Evolutionary conservation across 2,329 filamentous ascomycete species (phyloP).

Genomic region (Aureobasidium uvarum): DNA sequence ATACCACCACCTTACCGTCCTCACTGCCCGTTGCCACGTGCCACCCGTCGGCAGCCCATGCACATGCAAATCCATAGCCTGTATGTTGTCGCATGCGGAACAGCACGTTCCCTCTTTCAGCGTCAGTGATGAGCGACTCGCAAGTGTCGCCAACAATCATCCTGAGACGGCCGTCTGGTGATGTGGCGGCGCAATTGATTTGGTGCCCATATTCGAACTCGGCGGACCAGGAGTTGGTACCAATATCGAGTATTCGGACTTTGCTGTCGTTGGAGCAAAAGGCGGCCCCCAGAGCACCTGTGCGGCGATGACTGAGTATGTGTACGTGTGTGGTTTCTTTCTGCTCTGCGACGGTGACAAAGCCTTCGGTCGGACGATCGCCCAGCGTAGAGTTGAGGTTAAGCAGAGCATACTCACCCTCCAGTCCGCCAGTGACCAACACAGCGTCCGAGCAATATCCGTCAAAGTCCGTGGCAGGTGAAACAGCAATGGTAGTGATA

Average conservation of each 20-base stretch:
- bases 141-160: slow-evolving; percentile 69
- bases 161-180: slow-evolving; percentile 68
- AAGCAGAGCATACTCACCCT: slow-evolving; percentile 56
- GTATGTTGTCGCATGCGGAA: slow-evolving; percentile 59
- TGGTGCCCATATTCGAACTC: slow-evolving; percentile 58
- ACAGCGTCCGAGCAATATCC: slow-evolving; percentile 42
- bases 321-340: slow-evolving; percentile 61
- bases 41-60: slow-evolving; percentile 75
- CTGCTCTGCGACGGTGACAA: slow-evolving; percentile 51
- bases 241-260: slow-evolving; percentile 55
- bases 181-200: slow-evolving; percentile 71
- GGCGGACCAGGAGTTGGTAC: slow-evolving; percentile 58
- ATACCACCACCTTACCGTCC: slow-evolving; percentile 69
- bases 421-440: slow-evolving; percentile 57
- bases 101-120: slow-evolving; percentile 62
- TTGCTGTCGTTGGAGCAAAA: slow-evolving; percentile 59
- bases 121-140: slow-evolving; percentile 65
- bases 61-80: slow-evolving; percentile 73
- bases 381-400: slow-evolving; percentile 42
- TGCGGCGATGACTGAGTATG: slow-evolving; percentile 49
- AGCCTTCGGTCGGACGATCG: slow-evolving; percentile 43
- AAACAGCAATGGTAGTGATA: slow-evolving; percentile 54
- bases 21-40: slow-evolving; percentile 75
- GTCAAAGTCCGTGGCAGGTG: slow-evolving; percentile 26
- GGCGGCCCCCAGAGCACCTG: slow-evolving; percentile 50